Base-by-base conservation (phyloP, 345 rosid genomes). In the Gossypium herbaceum region DNA sequence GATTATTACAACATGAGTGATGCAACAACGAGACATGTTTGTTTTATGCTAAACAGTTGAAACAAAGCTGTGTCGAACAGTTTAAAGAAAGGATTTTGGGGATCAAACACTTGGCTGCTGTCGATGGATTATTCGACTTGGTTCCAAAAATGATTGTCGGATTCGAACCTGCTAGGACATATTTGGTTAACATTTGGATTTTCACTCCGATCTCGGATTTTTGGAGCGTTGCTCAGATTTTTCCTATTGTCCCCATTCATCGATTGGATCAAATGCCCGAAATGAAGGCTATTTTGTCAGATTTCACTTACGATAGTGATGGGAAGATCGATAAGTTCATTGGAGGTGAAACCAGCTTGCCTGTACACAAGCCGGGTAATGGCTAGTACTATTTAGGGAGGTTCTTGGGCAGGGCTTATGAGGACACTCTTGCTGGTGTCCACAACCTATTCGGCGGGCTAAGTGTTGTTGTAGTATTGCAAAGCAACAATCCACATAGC, bases 331-430 rank as follows among this genome's bases (percentile, higher is more conserved):
- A 91, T 15, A 93, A 82, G 82, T 95, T 95, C 85, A 93, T 95
- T 17, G 98, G 98, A 16, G 98, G 94, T 0, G 94, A 90, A 78
- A 77, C 94, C 1, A 90, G 88, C 83, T 78, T 95, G 86, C 99
- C 98, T 1, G 85, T 95, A 20, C 98, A 95, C 72, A 94, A 91
- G 76, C 74, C 91, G n/a, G 88, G 20, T 27, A 34, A 55, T 47
- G 84, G 85, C n/a, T 15, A 76, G 63, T 95, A 95, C 83, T 91
- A 71, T 75, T 55, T 95, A 88, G 97, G 99, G 74, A 95, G 92
- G 99, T 95, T 93, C 68, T 82, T 95, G 79, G 98, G 97, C 19
- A 97, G 99, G 79, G 99, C 99, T 77, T 93, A 95, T 41, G 94
- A 95, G 87, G 98, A 95, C 86, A 97, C 98, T 51, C 89, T 95